Percentiles rank a stretch among this genome's conserved stretches.
Evolutionary conservation across 305 asterid species (phyloP).

Genomic region (Rubia peregrina): DNA sequence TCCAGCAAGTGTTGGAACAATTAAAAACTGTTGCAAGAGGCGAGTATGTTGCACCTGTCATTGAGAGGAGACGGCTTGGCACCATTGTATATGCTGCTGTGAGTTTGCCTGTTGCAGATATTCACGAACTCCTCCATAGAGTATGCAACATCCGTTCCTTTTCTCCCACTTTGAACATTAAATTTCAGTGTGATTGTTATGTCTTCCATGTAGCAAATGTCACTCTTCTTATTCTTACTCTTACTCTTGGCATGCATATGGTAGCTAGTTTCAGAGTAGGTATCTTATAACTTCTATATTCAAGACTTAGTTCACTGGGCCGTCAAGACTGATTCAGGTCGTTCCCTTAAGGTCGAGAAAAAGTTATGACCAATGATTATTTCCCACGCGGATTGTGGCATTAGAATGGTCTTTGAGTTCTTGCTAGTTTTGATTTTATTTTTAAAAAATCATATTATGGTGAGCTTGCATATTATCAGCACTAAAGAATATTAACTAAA

Average conservation of each 20-base stretch:
- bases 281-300: background rate
- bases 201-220: background rate
- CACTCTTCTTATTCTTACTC: background rate
- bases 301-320: background rate
- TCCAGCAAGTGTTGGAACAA: slow-evolving; percentile 58
- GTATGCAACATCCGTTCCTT: slow-evolving; percentile 34
- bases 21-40: slow-evolving; percentile 68
- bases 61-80: slow-evolving; percentile 60
- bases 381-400: no score
- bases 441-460: no score
- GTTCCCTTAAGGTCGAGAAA: no score
- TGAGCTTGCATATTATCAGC: background rate
- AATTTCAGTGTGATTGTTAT: background rate
- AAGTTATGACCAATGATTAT: no score
- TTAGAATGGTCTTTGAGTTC: no score
- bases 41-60: slow-evolving; percentile 53
- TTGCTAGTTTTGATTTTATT: no score
- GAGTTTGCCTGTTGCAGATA: slow-evolving; percentile 61
- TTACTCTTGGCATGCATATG: background rate
- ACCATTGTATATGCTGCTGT: slow-evolving; percentile 75
- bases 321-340: no score
- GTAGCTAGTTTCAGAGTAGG: background rate
- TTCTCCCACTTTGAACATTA: background rate
- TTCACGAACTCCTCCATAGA: slow-evolving; percentile 40
- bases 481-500: background rate